Percentiles rank a stretch among this genome's conserved stretches.
Conservation (phyloP, 768 basidiomycete species). For the Suillus subalutaceus region DNA sequence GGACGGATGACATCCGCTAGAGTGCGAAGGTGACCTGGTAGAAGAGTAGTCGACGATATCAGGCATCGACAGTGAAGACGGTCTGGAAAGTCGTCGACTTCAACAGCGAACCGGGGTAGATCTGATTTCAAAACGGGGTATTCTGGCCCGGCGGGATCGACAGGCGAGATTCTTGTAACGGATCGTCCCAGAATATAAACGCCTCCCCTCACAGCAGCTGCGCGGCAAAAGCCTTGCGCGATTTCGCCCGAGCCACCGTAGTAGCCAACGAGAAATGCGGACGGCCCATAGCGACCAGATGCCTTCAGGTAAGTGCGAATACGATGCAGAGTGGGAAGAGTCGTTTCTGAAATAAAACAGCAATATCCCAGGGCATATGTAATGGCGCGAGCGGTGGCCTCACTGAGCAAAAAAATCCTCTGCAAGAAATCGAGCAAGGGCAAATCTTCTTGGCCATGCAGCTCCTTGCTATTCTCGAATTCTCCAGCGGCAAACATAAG, state of each 20-base stretch:
- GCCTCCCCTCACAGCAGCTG: slow-evolving; percentile 78
- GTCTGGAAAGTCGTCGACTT: slow-evolving; percentile 64
- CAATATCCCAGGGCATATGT: slow-evolving; percentile 81
- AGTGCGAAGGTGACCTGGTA: slow-evolving; percentile 33
- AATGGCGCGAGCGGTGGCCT: slow-evolving; percentile 61
- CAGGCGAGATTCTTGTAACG: slow-evolving; percentile 34
- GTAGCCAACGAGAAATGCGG: slow-evolving; percentile 90
- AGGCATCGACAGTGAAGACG: slow-evolving; percentile 56
- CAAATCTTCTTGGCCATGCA: slow-evolving; percentile 54
- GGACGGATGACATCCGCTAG: slow-evolving; percentile 23
- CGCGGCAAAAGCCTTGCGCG: slow-evolving; percentile 87
- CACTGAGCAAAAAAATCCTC: slow-evolving; percentile 62
- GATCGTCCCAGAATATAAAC: slow-evolving; percentile 71
- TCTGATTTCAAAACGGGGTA: slow-evolving; percentile 10
- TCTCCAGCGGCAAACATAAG: slow-evolving; percentile 79
- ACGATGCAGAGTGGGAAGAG: slow-evolving; percentile 66
- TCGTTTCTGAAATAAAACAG: slow-evolving; percentile 58
- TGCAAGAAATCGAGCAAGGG: slow-evolving; percentile 69
- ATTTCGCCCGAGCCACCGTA: slow-evolving; percentile 94
- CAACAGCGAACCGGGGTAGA: slow-evolving; percentile 42
- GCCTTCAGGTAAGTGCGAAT: slow-evolving; percentile 76
- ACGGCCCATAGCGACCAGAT: slow-evolving; percentile 83
- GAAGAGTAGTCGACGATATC: slow-evolving; percentile 47
- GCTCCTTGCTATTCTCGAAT: slow-evolving; percentile 64
- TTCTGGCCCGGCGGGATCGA: slow-evolving; percentile 27